Base-by-base conservation (phyloP, 73 alveolate genomes). In the Symbiodinium natans region DNA sequence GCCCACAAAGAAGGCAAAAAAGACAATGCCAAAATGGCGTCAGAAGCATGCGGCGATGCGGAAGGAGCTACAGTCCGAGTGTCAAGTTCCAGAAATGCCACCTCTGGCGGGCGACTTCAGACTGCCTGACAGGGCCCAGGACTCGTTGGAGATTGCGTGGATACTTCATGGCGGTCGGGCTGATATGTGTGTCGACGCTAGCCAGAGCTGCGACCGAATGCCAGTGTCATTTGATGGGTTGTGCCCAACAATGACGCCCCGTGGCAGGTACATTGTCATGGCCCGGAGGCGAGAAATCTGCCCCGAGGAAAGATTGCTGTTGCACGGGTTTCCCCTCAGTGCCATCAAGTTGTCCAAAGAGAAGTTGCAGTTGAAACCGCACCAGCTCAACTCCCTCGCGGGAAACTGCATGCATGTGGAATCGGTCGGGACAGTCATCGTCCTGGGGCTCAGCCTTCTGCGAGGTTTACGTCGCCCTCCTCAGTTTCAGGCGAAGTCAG, bases 371-470 rank as follows among this genome's bases (percentile, higher is more conserved):
- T 13, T 39, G 31, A 1, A 21, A 21, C 33, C 92, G 8, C 19
- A 9, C 2, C 92, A 83, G 29, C 38, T 83, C 27, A 43, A 41
- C 11, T 83, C 92, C 5, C 41, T 83, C 5, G 92, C 73, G 15
- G 92, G 92, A 33, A 83, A 83, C 23, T 5, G 31, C 29, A 83
- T 83, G 92, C 92, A 83, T 33, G 71, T 39, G 71, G 92, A 83
- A 41, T 33, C 74, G 3, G 41, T 83, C 21, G 92, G 52, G 8
- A 74, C 74, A 5, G 5, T 31, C 43, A 7, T 41, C 7, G 31
- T 41, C 43, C 25, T 83, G 42, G 92, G 92, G 73, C 27, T 83
- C 31, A 6, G 59, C 33, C 13, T 80, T 19, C 59, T 80, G 40
- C 54, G 34, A 33, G 43, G 13, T 29, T 19, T 33, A 19, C 56